phyloP scores from a whole-genome alignment of 202 grass and related monocot genomes.

The Panicum virgatum region DNA sequence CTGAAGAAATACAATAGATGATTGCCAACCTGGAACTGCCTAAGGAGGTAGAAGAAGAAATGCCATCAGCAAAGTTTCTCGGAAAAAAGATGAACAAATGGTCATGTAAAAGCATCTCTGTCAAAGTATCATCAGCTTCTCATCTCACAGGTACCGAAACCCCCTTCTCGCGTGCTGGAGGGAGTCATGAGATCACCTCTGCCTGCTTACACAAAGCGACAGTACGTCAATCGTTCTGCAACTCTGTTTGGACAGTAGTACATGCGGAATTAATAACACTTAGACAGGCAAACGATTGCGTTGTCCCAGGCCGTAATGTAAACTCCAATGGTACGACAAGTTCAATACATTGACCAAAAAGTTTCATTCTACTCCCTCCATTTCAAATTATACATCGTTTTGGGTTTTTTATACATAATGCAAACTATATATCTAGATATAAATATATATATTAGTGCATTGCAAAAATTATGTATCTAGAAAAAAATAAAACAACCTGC shows the following conservation, averaged over 20 bases:
- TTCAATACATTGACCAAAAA: background rate
- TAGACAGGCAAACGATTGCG: background rate
- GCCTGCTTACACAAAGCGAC: background rate
- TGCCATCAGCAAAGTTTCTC: background rate
- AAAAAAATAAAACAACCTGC: no score
- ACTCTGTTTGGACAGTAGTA: background rate
- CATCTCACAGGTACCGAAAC: background rate
- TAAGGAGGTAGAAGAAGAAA: background rate
- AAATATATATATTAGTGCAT: no score
- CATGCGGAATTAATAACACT: background rate
- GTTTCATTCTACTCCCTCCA: no score
- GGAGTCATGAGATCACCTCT: background rate
- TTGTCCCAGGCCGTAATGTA: background rate
- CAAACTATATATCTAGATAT: no score
- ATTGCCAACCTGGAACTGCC: background rate
- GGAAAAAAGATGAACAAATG: background rate
- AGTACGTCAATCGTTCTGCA: background rate
- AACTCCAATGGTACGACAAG: background rate
- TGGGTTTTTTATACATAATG: no score
- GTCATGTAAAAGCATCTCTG: background rate
- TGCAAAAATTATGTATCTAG: no score
- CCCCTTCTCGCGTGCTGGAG: background rate
- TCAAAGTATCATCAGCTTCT: background rate
- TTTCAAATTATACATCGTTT: no score
- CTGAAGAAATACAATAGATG: background rate